These are phyloP conservation scores for Ganoderma leucocontextum DNA, from an alignment of 1,284 basidiomycete species.

Conservation along the genomic window DNA sequence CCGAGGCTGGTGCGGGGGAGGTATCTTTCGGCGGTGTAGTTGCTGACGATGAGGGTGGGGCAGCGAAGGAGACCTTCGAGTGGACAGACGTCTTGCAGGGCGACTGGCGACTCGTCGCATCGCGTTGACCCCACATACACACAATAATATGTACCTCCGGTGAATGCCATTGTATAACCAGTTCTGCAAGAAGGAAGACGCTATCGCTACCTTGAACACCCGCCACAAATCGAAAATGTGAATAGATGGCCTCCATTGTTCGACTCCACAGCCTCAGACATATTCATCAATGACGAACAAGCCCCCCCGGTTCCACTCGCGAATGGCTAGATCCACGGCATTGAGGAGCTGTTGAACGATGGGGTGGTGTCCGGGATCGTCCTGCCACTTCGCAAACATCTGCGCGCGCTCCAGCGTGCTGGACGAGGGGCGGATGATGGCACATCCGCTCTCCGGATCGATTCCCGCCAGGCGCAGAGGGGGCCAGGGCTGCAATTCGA, in stretches of 20 bases:
- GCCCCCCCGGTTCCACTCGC: conserved; percentile 19
- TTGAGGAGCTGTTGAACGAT: conserved; percentile 25
- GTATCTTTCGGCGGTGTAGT: conserved; percentile 37
- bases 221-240: conserved; percentile 9
- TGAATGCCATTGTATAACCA: background rate
- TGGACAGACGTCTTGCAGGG: conserved; percentile 40
- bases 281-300: background rate
- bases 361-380: conserved; percentile 26
- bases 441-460: conserved; percentile 1
- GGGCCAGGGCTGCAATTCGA: conserved; percentile 7
- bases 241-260: background rate
- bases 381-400: conserved; percentile 20
- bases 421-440: conserved; percentile 9
- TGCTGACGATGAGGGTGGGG: conserved; percentile 29
- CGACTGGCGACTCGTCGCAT: conserved; percentile 39
- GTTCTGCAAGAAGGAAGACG: background rate
- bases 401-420: conserved; percentile 22
- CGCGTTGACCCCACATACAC: background rate
- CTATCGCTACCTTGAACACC: background rate
- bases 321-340: conserved; percentile 25
- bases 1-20: conserved; percentile 27
- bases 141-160: background rate
- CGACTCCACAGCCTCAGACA: background rate
- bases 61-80: conserved; percentile 36
- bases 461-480: conserved; percentile 17